Conservation (phyloP, 345 rosid genomes). For the Citrus sinensis region DVS_A1.0 CM039168.1:2832501-2833000, state of each 20-base stretch:
- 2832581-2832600: not conserved
- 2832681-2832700: constrained; percentile 82
- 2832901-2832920: not conserved
- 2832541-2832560: constrained; percentile 79
- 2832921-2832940: not conserved
- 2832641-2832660: constrained; percentile 73
- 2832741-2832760: not conserved
- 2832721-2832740: not conserved
- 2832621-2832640: not conserved
- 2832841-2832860: not conserved
- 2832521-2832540: constrained; percentile 75
- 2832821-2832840: not conserved
- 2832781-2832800: not conserved
- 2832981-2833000: not conserved
- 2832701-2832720: constrained; percentile 52
- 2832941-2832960: not conserved
- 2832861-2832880: not conserved
- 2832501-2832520: constrained; percentile 65
- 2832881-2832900: constrained; percentile 1
- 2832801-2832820: not conserved
- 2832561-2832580: constrained; percentile 11
- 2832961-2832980: not conserved
- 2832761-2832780: not conserved
- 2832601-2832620: constrained; percentile 5
- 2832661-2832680: constrained; percentile 78